phyloP scores from a whole-genome alignment of 164 flowering plant genomes.

The Vitis labrusca region DNA sequence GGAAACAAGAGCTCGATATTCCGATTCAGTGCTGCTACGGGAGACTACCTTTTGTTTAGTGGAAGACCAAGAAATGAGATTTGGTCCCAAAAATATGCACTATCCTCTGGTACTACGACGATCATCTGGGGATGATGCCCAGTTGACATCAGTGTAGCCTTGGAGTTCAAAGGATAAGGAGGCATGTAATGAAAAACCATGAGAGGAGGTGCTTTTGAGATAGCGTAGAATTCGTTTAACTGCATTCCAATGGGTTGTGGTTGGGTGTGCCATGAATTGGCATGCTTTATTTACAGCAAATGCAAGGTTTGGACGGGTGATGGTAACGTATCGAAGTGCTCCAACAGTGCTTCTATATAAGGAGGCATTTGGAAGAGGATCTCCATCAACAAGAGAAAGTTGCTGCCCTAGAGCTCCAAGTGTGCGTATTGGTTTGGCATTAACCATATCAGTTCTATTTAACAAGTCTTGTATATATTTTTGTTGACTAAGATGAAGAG shows the following conservation, averaged over 20 bases:
- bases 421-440: too few relatives aligned
- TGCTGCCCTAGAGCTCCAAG: background rate
- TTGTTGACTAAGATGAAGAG: background rate
- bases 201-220: background rate
- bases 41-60: too few relatives aligned
- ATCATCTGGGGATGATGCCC: too few relatives aligned
- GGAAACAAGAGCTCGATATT: too few relatives aligned
- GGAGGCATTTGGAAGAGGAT: background rate
- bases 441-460: background rate
- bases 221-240: constrained; percentile 5
- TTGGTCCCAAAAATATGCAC: too few relatives aligned
- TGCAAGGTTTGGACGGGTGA: constrained; percentile 12
- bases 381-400: background rate
- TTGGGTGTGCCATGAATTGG: constrained; percentile 12
- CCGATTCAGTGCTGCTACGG: too few relatives aligned
- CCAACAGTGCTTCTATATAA: constrained; percentile 5
- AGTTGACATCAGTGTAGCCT: too few relatives aligned
- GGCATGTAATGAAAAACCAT: too few relatives aligned
- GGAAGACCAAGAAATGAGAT: too few relatives aligned
- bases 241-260: background rate
- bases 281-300: background rate
- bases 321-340: constrained; percentile 1
- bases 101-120: too few relatives aligned
- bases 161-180: too few relatives aligned
- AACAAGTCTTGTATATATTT: background rate